Conservation (phyloP, 2,329 filamentous ascomycete genomes). For the Plenodomus lindquistii region DNA sequence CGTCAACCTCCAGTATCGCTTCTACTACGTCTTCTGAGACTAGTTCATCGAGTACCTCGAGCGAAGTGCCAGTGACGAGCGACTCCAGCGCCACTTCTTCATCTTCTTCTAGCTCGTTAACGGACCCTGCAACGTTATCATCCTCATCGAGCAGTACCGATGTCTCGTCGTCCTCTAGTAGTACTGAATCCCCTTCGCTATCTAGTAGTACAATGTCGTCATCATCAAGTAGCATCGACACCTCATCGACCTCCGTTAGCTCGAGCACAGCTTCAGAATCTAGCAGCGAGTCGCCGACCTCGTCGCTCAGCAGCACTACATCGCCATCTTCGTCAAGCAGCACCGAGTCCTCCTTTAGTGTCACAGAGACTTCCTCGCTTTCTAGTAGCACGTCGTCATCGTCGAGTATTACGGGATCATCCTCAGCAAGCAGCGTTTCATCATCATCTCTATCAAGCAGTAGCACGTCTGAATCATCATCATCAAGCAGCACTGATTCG, state of each 20-base stretch:
- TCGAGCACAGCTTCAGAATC: neutral
- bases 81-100: neutral
- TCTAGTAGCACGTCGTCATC: neutral
- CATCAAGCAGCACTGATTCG: neutral
- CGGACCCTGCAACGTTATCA: neutral
- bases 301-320: slow-evolving; percentile 1
- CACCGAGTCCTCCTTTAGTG: neutral
- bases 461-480: neutral
- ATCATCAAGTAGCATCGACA: neutral
- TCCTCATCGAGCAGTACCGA: neutral
- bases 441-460: neutral
- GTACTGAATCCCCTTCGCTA: neutral
- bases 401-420: neutral
- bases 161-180: neutral
- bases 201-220: neutral
- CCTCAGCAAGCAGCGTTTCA: neutral
- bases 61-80: neutral
- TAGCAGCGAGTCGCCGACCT: neutral
- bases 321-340: slow-evolving; percentile 5
- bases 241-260: neutral
- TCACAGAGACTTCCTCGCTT: neutral
- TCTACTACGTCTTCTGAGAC: neutral
- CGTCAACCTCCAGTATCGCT: neutral
- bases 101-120: neutral
- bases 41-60: neutral